Percentiles rank a stretch among this genome's conserved stretches.
These are phyloP conservation scores for Phaeoacremonium minimum DNA, from an alignment of 2,329 filamentous ascomycete species.

Conservation along the genomic window DNA sequence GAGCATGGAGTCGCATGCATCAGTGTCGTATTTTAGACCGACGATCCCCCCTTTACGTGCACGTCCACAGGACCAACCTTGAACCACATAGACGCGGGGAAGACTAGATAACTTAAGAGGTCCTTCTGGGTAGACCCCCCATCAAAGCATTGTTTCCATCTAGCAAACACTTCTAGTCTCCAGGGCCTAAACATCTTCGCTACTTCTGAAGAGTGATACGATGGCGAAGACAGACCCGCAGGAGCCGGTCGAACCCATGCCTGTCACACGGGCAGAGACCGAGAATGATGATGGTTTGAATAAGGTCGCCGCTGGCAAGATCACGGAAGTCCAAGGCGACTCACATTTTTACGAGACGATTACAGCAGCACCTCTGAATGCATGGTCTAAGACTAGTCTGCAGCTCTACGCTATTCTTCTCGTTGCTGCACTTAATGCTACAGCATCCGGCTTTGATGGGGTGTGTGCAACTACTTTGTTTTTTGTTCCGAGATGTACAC, in stretches of 20 bases:
- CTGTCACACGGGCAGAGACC: neutral
- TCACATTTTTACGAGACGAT: constrained; percentile 20
- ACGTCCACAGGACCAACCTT: no score
- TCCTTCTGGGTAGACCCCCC: no score
- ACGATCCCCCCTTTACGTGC: no score
- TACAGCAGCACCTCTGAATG: constrained; percentile 19
- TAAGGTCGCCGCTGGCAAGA: constrained; percentile 13
- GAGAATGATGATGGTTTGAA: constrained; percentile 5
- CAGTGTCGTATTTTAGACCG: no score
- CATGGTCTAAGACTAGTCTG: constrained; percentile 27
- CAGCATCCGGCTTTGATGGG: constrained; percentile 31
- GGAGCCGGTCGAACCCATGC: constrained; percentile 2
- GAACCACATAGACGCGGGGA: no score
- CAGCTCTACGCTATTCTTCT: constrained; percentile 29
- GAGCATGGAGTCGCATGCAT: no score
- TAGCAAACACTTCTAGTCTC: no score
- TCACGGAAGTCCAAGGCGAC: constrained; percentile 21
- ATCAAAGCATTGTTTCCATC: no score
- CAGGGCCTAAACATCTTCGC: no score
- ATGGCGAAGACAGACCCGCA: neutral
- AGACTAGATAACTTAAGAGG: no score
- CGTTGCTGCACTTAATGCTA: constrained; percentile 29
- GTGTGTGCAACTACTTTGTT: constrained; percentile 11
- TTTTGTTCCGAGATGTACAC: neutral
- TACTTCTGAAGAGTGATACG: no score